Percentiles rank a stretch among this genome's conserved stretches.
Conservation (phyloP, 106 monocot genomes). For the Ottelia alismoides region DNA sequence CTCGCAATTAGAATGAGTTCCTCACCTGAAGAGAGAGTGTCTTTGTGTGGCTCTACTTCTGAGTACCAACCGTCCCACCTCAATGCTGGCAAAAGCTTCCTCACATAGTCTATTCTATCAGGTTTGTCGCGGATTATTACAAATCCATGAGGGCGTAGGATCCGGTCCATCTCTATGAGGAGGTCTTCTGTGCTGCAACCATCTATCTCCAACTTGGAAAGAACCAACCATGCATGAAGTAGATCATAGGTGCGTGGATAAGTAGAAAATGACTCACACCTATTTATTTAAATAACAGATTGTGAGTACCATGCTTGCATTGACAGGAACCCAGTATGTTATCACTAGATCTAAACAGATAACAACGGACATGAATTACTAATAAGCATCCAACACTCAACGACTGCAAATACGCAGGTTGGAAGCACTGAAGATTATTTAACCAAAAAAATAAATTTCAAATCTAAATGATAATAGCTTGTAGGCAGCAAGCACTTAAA, state of each 20-base stretch:
- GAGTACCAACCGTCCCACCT: slow-evolving; percentile 74
- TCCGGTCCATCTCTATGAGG: slow-evolving; percentile 83
- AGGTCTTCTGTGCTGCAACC: slow-evolving; percentile 77
- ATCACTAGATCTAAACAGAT: no score
- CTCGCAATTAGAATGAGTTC: slow-evolving; percentile 69
- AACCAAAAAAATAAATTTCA: no score
- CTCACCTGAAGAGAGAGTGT: slow-evolving; percentile 42
- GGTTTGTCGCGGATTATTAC: slow-evolving; percentile 49
- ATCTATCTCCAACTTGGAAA: slow-evolving; percentile 47
- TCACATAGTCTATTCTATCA: slow-evolving; percentile 27
- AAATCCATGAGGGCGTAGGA: slow-evolving; percentile 62
- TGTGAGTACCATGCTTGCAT: no score
- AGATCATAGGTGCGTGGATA: slow-evolving; percentile 93
- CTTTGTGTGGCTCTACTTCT: slow-evolving; percentile 36
- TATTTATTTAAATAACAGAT: no score
- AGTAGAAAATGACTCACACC: slow-evolving; percentile 91
- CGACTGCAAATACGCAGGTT: no score
- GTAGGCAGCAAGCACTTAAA: no score
- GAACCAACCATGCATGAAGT: slow-evolving; percentile 65
- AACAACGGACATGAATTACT: no score
- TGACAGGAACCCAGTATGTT: no score
- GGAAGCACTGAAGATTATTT: no score
- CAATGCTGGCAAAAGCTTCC: slow-evolving; percentile 32
- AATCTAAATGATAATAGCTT: no score
- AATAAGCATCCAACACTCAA: no score